Evolutionary conservation across 768 basidiomycete genomes (phyloP).

Genomic region (Nidula microcarpa): DNA sequence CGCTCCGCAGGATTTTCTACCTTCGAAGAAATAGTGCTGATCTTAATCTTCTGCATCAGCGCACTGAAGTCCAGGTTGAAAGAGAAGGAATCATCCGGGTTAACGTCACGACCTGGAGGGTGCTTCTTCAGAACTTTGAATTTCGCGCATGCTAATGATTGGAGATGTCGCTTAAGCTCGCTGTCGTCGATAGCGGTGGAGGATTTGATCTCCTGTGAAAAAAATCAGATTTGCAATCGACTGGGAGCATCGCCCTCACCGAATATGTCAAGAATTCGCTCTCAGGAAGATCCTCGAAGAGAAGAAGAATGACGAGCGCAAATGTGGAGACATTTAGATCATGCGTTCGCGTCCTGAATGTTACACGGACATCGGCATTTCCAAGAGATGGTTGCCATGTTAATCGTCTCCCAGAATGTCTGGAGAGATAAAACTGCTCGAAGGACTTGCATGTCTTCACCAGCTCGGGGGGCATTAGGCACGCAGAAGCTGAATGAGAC

Average conservation of each 20-base stretch:
- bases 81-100: conserved; percentile 74
- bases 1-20: conserved; percentile 86
- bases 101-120: conserved; percentile 83
- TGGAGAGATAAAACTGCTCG: conserved; percentile 83
- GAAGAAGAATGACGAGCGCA: conserved; percentile 79
- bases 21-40: conserved; percentile 82
- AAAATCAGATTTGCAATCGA: too few species aligned
- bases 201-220: conserved; percentile 74
- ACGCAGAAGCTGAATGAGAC: conserved; percentile 58
- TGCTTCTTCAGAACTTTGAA: conserved; percentile 90
- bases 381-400: conserved; percentile 92
- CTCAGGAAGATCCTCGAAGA: conserved; percentile 74
- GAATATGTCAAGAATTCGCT: conserved; percentile 74
- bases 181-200: conserved; percentile 69
- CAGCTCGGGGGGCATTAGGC: conserved; percentile 66
- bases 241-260: conserved; percentile 35
- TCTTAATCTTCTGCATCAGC: conserved; percentile 88
- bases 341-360: conserved; percentile 77
- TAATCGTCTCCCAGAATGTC: conserved; percentile 86
- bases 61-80: conserved; percentile 84
- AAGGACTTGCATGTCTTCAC: conserved; percentile 69
- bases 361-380: conserved; percentile 81
- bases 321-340: conserved; percentile 93
- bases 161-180: conserved; percentile 89
- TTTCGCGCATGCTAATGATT: conserved; percentile 94